Conservation (phyloP, 148 eudicot genomes). For the Spergularia bocconei region DNA sequence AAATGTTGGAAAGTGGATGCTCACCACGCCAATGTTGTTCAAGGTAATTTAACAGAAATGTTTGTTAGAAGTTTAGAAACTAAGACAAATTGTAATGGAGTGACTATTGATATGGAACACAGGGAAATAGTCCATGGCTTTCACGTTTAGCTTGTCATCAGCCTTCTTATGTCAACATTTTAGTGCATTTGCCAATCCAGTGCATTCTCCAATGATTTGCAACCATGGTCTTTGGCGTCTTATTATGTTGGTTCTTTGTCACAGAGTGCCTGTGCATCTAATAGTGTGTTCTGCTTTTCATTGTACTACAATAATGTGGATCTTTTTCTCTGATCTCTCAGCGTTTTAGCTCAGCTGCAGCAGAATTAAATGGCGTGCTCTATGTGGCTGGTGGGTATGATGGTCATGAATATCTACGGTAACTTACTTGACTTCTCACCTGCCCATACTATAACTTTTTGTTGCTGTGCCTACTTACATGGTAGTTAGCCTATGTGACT, state of each 20-base stretch:
- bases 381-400: slow-evolving; percentile 78
- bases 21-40: slow-evolving; percentile 46
- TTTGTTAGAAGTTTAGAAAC: not conserved
- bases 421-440: slow-evolving; percentile 16
- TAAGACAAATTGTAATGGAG: not conserved
- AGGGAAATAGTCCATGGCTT: not conserved
- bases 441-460: not conserved
- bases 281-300: not conserved
- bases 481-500: not conserved
- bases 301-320: not conserved
- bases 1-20: slow-evolving; percentile 55
- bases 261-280: not conserved
- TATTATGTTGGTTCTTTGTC: not conserved
- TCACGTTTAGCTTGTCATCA: not conserved
- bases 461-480: not conserved
- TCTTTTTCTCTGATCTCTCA: slow-evolving; percentile 24
- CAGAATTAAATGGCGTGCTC: slow-evolving; percentile 46
- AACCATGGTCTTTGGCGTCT: not conserved
- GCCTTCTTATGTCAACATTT: not conserved
- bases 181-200: not conserved
- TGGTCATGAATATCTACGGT: slow-evolving; percentile 54
- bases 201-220: not conserved
- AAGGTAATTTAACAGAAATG: slow-evolving; percentile 39
- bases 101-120: not conserved
- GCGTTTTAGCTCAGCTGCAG: slow-evolving; percentile 64